These are phyloP conservation scores for Schoenoplectus triqueter DNA, from an alignment of 202 grass and related monocot species.

Conservation along the genomic window DNA sequence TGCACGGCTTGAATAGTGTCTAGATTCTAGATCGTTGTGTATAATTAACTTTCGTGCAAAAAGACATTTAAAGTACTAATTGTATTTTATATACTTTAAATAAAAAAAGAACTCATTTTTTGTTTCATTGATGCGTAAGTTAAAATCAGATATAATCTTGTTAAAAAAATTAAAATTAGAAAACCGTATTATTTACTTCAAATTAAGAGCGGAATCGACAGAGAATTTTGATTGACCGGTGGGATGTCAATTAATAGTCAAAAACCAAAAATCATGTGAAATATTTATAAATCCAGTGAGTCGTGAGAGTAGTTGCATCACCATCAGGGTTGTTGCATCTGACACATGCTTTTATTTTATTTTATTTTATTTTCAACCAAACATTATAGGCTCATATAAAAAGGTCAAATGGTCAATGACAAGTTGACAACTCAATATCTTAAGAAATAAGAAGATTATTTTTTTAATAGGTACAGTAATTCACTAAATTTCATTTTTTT, in stretches of 20 bases:
- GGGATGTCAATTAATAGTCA: neutral
- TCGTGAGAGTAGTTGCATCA: neutral
- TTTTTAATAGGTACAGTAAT: neutral
- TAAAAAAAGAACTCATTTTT: neutral
- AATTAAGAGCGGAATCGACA: neutral
- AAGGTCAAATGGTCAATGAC: neutral
- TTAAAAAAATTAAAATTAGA: neutral
- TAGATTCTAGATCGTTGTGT: neutral
- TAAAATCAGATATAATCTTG: neutral
- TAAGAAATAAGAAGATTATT: neutral
- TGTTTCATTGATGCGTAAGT: neutral
- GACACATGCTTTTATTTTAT: neutral
- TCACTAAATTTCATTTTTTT: neutral
- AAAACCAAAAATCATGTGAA: neutral
- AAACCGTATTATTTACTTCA: neutral
- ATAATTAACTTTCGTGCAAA: neutral
- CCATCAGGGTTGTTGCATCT: neutral
- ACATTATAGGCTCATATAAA: neutral
- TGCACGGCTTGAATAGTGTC: neutral
- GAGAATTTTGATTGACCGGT: neutral
- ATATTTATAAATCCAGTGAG: neutral
- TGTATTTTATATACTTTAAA: neutral
- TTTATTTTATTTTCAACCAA: constrained; percentile 3
- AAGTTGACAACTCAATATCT: neutral
- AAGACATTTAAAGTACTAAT: too few species aligned